Base-by-base conservation (phyloP, 2,329 filamentous ascomycete genomes). In the Fusarium napiforme region DNA sequence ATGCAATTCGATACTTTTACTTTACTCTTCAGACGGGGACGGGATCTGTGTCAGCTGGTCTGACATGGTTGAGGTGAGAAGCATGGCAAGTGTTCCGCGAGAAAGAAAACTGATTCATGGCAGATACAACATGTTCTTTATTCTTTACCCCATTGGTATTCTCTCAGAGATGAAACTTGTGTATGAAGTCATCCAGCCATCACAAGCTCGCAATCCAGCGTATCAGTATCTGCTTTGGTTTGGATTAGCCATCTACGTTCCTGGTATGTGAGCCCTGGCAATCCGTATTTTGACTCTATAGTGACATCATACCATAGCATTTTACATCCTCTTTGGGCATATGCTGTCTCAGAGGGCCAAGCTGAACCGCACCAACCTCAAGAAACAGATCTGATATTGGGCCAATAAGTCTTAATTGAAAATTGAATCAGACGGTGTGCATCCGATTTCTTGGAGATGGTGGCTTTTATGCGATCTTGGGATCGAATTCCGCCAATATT, bases 141-240 rank as follows among this genome's bases (percentile, higher is more conserved):
- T 75, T 1, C 60, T 76, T 0, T 76, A 76, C 9, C 74, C 74
- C 0, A 26, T 76, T 2, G 74, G 74, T 4, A 72, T 76, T n/a
- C 23, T 69, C 6, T 76, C 74, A 1, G 74, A 76, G 26, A 62
- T 62, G 21, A 53, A 65, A 10, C 72, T 76, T 5, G 74, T 76
- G 3, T 77, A 73, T 4, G 39, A 67, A 18, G 74, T 77, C 0
- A 76, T 76, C 46, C 55, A 28, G 7, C 74, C 74, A 18, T 76
- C 74, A 1, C 34, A 61, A 7, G 58, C 60, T 37, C 62, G 74
- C 14, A 74, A 75, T 8, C 11, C 60, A 4, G 9, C 26, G 0
- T 76, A 76, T 32, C 74, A 76, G 9, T 75, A 75, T 26, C 10
- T 76, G 0, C 52, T 76, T 5, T 76, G 74, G 74, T 61, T 75